Percentiles rank a stretch among this genome's conserved stretches.
Conservation (phyloP, 2,329 filamentous ascomycete species). For the Botryotinia convoluta region DNA sequence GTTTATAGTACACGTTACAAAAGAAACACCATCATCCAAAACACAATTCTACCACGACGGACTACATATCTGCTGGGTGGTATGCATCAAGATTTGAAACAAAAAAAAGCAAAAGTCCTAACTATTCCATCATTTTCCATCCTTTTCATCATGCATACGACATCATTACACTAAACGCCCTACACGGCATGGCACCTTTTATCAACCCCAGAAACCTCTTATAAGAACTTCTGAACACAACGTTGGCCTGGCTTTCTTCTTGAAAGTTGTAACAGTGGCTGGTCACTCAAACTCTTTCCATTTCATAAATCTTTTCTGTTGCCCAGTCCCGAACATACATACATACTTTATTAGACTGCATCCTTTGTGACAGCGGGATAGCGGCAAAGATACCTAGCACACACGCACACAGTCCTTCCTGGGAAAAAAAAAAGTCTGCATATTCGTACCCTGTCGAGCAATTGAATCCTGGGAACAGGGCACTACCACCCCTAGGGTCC, state of each 20-base stretch:
- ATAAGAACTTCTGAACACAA: not conserved
- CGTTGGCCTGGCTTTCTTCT: not conserved
- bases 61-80: not conserved
- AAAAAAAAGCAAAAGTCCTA: not conserved
- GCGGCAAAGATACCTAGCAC: not conserved
- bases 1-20: not conserved
- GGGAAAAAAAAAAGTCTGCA: not conserved
- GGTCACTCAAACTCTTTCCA: not conserved
- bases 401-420: not conserved
- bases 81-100: not conserved
- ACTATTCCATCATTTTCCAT: not conserved
- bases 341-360: not conserved
- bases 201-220: not conserved
- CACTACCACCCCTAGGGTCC: not conserved
- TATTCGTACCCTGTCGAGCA: slow-evolving; percentile 6
- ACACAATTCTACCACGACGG: not conserved
- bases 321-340: not conserved
- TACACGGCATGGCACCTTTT: not conserved
- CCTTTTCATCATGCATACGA: not conserved
- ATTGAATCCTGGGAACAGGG: not conserved
- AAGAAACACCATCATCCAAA: not conserved
- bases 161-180: not conserved
- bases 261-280: not conserved
- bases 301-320: not conserved
- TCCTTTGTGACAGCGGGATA: slow-evolving; percentile 6